phyloP scores from a whole-genome alignment of 805 yeast species.

The Cyberlindnera subsufficiens region DNA sequence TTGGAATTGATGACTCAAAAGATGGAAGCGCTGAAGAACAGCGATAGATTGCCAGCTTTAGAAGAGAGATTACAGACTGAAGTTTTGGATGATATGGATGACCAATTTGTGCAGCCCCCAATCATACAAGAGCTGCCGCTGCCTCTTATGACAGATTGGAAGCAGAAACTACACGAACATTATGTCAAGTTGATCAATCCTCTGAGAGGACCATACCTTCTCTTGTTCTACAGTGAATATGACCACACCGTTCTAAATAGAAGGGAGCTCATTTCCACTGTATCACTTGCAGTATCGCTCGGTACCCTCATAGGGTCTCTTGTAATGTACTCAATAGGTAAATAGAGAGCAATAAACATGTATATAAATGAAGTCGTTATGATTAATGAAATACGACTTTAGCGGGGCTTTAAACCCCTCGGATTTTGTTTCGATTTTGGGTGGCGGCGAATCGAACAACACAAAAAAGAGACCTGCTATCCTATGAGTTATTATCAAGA shows the following conservation, averaged over 20 bases:
- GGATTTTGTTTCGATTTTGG: neutral
- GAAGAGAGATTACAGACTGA: conserved; percentile 17
- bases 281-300: conserved; percentile 4
- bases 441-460: neutral
- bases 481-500: no score
- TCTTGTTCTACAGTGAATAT: conserved; percentile 8
- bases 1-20: conserved; percentile 23
- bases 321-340: neutral
- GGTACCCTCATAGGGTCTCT: conserved; percentile 11
- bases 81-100: conserved; percentile 12
- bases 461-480: neutral
- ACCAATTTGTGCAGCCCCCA: conserved; percentile 13
- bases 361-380: neutral
- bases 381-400: no score
- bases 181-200: neutral
- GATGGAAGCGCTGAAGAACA: conserved; percentile 18
- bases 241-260: conserved; percentile 3
- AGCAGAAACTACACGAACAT: neutral
- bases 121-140: conserved; percentile 11
- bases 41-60: conserved; percentile 14
- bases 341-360: neutral
- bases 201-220: conserved; percentile 8
- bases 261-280: conserved; percentile 5
- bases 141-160: conserved; percentile 1
- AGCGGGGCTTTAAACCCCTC: no score